phyloP scores from a whole-genome alignment of 345 rosid species.

The Murraya koenigii region DNA sequence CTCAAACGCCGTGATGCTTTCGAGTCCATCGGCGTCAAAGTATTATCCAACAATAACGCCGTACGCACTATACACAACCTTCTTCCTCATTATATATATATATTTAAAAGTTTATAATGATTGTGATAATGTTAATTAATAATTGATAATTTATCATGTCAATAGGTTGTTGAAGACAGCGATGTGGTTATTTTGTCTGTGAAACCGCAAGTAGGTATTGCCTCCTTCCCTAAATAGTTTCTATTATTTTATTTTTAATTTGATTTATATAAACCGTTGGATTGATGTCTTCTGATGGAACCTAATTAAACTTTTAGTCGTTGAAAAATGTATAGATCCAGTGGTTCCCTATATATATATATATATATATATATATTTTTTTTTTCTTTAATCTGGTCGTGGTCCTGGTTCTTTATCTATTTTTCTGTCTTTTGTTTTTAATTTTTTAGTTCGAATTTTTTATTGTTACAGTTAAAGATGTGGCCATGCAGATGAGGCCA shows the following conservation, averaged over 20 bases:
- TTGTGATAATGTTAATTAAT: background rate
- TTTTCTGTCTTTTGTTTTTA: background rate
- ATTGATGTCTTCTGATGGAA: no score
- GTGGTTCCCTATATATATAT: no score
- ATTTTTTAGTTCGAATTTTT: background rate
- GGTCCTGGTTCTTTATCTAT: background rate
- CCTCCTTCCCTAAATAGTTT: background rate
- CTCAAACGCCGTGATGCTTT: conserved; percentile 57
- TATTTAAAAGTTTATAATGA: background rate
- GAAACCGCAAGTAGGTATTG: conserved; percentile 84
- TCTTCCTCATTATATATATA: background rate
- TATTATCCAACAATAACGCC: conserved; percentile 45
- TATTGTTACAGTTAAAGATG: conserved; percentile 55
- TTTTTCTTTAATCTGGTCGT: no score
- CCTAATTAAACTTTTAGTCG: background rate
- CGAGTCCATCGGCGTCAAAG: conserved; percentile 65
- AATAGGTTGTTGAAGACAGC: conserved; percentile 72
- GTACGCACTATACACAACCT: conserved; percentile 25
- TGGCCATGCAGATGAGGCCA: conserved; percentile 54
- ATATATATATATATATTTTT: no score
- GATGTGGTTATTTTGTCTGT: conserved; percentile 88
- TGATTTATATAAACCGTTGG: no score
- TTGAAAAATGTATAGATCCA: no score
- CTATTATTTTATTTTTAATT: background rate
- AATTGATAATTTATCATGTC: conserved; percentile 8